Evolutionary conservation across 768 basidiomycete species (phyloP), one percentile per base, ranked within the genome.

Genomic region (Lentinula guzmanii): DNA sequence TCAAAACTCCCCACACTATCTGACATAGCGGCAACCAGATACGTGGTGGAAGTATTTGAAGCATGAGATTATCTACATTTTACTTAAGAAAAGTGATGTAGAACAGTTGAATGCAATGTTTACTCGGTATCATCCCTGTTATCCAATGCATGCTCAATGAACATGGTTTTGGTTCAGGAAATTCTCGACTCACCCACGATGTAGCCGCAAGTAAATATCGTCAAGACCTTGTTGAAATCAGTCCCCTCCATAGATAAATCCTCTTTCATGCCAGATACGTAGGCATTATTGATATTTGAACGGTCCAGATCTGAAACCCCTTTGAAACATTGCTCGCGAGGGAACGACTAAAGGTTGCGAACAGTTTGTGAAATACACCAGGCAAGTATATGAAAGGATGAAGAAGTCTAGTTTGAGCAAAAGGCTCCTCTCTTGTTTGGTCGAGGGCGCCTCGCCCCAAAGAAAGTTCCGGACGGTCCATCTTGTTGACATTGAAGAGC

Each of bases 211-310:
- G 86, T 87, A 65, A 89, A 89, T 51, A 86, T 79, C 8, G 86
- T 85, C 68, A 86, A 86, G 62, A 90, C 81, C 78, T 85, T 80
- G 66, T 90, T 88, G 67, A 83, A 82, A 52, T 90, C 77, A 43
- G 79, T 85, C 42, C 86, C 86, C 46, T 76, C 69, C 85, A 89
- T 86, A 60, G 79, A 65, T 41, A 90, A 76, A 21, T 87, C 87
- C 70, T 90, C 86, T 63, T 80, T 85, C 87, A 91, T 89, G 5
- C 89, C 89, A 4, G 86, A 88, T n/a, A 89, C 86, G 70, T 88
- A 90, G 10, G 89, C 89, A 70, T 90, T 90, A 65, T 78, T 77
- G 33, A 90, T 75, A 70, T 88, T 88, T 35, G 86, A 85, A 60
- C 86, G 74, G 69, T 88, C 86, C 21, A 89, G 75, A 71, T 88